Percentiles rank a stretch among this genome's conserved stretches.
Conservation (phyloP, 2,329 filamentous ascomycete species). For the Blumeriella jaapii region DNA sequence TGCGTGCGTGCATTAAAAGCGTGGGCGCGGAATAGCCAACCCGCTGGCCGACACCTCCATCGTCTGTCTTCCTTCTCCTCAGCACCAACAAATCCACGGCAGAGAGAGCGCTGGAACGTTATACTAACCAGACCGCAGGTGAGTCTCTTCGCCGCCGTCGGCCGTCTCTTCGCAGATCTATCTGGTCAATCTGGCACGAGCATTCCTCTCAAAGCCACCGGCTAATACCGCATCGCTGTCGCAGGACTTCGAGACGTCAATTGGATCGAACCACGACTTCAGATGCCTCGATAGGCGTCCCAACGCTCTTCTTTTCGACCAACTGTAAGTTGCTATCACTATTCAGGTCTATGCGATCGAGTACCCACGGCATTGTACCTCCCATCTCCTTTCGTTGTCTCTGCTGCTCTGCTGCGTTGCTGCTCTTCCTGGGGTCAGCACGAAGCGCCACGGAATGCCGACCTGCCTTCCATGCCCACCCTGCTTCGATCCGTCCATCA, state of each 20-base stretch:
- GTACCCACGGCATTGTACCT: slow-evolving; percentile 13
- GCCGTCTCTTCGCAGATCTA: slow-evolving; percentile 6
- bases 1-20: slow-evolving; percentile 17
- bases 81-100: slow-evolving; percentile 12
- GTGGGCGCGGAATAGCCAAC: slow-evolving; percentile 15
- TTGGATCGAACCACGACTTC: slow-evolving; percentile 22
- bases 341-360: slow-evolving; percentile 26
- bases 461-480: slow-evolving; percentile 22
- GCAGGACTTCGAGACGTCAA: slow-evolving; percentile 19
- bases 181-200: slow-evolving; percentile 7
- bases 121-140: slow-evolving; percentile 18
- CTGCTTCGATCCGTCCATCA: slow-evolving; percentile 18
- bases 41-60: slow-evolving; percentile 10
- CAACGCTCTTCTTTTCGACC: slow-evolving; percentile 23
- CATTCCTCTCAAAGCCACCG: slow-evolving; percentile 8
- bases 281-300: slow-evolving; percentile 27
- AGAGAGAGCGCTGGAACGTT: slow-evolving; percentile 11
- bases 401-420: slow-evolving; percentile 11
- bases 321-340: slow-evolving; percentile 24
- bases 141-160: slow-evolving; percentile 14
- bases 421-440: slow-evolving; percentile 15
- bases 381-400: slow-evolving; percentile 7
- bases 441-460: slow-evolving; percentile 17
- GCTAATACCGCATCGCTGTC: slow-evolving; percentile 17
- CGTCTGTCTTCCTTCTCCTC: slow-evolving; percentile 14